A percentile compares a stretch with the other conserved stretches of the same genome.
phyloP scores from a whole-genome alignment of 2,329 filamentous ascomycete species.

The Hypoxylon rubiginosum region DNA sequence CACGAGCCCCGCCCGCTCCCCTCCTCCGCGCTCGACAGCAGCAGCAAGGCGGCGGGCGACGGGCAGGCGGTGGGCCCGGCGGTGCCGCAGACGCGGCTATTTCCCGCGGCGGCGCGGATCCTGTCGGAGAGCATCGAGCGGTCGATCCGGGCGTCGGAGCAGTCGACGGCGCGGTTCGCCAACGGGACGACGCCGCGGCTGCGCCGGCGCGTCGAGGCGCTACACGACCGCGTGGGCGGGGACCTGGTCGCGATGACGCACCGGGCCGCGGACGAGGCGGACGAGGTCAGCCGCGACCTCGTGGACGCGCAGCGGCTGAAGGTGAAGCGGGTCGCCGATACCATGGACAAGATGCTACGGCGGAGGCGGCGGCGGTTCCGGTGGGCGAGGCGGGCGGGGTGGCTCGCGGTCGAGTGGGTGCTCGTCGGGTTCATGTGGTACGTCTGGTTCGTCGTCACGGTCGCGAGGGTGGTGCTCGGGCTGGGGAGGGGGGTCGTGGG shows the following conservation, averaged over 20 bases:
- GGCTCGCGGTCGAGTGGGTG: conserved; percentile 87
- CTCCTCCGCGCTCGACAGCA: conserved; percentile 51
- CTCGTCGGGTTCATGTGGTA: conserved; percentile 94
- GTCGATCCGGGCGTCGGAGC: conserved; percentile 68
- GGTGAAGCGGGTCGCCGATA: conserved; percentile 84
- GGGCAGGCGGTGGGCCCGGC: conserved; percentile 52
- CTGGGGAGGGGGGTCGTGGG: conserved; percentile 70
- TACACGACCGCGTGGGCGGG: conserved; percentile 63
- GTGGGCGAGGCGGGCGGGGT: conserved; percentile 81
- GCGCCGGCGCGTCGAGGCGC: conserved; percentile 61
- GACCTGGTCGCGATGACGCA: conserved; percentile 73
- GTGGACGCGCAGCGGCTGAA: conserved; percentile 82
- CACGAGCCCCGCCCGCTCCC: conserved; percentile 61
- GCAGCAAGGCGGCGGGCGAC: conserved; percentile 42
- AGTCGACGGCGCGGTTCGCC: conserved; percentile 70
- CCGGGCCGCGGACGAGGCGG: conserved; percentile 80
- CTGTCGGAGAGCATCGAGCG: conserved; percentile 62
- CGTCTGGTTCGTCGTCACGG: conserved; percentile 89
- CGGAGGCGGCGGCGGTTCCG: conserved; percentile 76
- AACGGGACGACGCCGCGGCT: conserved; percentile 68
- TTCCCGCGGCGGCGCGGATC: conserved; percentile 66
- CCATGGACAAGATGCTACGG: conserved; percentile 81
- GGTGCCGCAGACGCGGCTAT: conserved; percentile 60
- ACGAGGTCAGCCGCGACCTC: conserved; percentile 81
- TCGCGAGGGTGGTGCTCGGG: conserved; percentile 75